Base-by-base conservation (phyloP, 768 basidiomycete genomes). In the Brasilioporus rufonigricans region DNA sequence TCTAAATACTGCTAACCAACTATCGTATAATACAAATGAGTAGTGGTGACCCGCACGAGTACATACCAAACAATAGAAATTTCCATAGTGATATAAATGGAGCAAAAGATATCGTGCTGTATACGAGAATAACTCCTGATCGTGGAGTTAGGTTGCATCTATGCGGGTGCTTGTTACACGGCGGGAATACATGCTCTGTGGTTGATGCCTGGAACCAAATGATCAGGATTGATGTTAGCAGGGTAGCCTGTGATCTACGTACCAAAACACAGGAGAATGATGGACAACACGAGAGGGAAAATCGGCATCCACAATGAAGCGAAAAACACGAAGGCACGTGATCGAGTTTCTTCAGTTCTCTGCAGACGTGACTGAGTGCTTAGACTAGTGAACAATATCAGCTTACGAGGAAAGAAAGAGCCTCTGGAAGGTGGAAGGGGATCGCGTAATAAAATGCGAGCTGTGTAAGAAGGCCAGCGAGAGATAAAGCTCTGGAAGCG, bases 381-480 rank as follows among this genome's bases (percentile, higher is more conserved):
- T 2, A 9, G 23, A 9, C 16, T 24, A 18, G 10, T 13, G 6
- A n/a, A 33, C 9, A 14, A 14, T n/a, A 10, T 33, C 13, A 11
- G 13, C 50, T 21, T 44, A 51, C 50, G 11, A 35, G 26, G 8
- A 10, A 19, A 14, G 16, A 27, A 13, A 38, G 18, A 7, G 35
- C 48, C 26, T 29, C 7, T 48, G 47, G 21, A 13, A 48, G 18
- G 26, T 50, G 38, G 12, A 14, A 39, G 9, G 48, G 48, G 13
- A 11, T 23, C 14, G 27, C 48, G 9, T 14, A 12, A 36, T 45
- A 23, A 33, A 38, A 52, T 2, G 26, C 44, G 4, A 52, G 10
- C 19, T 52, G 51, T 12, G 26, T 44, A 7, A 52, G 33, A 9
- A 52, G 33, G 35, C 43, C 51, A 18, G 51, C 44, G n/a, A 52